Evolutionary conservation across 2,329 filamentous ascomycete genomes (phyloP).

Genomic region (Pyricularia pennisetigena): DNA sequence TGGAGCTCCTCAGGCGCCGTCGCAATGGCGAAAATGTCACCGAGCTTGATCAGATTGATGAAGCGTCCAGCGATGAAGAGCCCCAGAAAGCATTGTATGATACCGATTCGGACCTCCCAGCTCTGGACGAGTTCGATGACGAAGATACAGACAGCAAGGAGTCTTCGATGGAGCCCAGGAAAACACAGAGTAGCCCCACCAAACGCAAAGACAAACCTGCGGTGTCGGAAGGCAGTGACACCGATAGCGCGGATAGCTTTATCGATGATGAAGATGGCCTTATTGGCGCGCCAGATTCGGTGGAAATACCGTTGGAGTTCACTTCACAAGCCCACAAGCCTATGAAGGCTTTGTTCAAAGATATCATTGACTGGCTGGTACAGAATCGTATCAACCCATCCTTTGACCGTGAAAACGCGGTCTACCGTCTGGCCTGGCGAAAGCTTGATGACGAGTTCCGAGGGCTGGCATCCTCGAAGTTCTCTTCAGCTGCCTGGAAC

Average conservation of each 20-base stretch:
- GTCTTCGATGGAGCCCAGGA: neutral
- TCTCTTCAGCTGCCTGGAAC: constrained; percentile 63
- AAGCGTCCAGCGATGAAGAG: constrained; percentile 5
- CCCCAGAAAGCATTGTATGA: constrained; percentile 17
- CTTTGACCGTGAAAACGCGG: constrained; percentile 50
- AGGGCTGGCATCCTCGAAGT: constrained; percentile 60
- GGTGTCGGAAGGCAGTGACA: neutral
- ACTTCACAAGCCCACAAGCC: constrained; percentile 57
- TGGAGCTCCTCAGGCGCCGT: constrained; percentile 19
- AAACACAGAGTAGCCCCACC: constrained; percentile 3
- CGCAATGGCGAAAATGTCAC: constrained; percentile 18
- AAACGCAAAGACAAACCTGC: constrained; percentile 4
- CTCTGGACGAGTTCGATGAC: constrained; percentile 21
- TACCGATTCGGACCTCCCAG: constrained; percentile 17
- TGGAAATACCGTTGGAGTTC: constrained; percentile 57
- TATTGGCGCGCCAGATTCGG: constrained; percentile 42
- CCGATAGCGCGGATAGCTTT: constrained; percentile 42
- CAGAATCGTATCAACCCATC: constrained; percentile 67
- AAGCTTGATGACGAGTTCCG: constrained; percentile 64
- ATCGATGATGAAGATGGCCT: constrained; percentile 52
- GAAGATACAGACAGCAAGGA: constrained; percentile 17
- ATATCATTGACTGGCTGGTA: constrained; percentile 71
- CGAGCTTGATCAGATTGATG: constrained; percentile 9
- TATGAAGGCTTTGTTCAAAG: constrained; percentile 61
- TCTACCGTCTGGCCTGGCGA: constrained; percentile 59